phyloP scores from a whole-genome alignment of 768 basidiomycete genomes.

The Podaxis rugospora region DNA sequence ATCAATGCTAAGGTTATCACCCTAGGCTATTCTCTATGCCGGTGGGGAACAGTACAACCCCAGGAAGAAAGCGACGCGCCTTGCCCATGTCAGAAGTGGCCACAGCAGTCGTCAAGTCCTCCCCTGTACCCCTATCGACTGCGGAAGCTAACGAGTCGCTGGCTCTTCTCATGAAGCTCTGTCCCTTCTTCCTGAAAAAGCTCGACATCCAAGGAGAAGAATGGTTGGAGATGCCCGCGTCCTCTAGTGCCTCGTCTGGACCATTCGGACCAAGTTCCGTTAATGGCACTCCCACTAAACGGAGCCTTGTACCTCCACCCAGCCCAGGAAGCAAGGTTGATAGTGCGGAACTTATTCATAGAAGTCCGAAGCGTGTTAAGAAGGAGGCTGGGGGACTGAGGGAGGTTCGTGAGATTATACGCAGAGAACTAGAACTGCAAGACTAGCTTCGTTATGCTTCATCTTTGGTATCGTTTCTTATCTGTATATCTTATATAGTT shows the following conservation, averaged over 20 bases:
- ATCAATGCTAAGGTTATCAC: slow-evolving; percentile 4
- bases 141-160: slow-evolving; percentile 78
- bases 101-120: slow-evolving; percentile 72
- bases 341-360: slow-evolving; percentile 57
- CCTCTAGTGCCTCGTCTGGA: slow-evolving; percentile 21
- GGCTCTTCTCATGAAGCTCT: slow-evolving; percentile 57
- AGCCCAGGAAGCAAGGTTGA: slow-evolving; percentile 47
- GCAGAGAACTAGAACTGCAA: slow-evolving; percentile 69
- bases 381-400: slow-evolving; percentile 70
- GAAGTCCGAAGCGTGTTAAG: slow-evolving; percentile 72
- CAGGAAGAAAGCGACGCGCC: slow-evolving; percentile 65
- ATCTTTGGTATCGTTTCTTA: slow-evolving; percentile 20
- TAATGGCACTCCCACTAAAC: slow-evolving; percentile 39
- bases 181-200: slow-evolving; percentile 75
- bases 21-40: slow-evolving; percentile 72
- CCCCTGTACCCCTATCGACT: slow-evolving; percentile 72
- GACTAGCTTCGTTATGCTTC: slow-evolving; percentile 41
- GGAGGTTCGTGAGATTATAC: slow-evolving; percentile 78
- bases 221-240: slow-evolving; percentile 62
- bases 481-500: neutral
- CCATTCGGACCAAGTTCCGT: slow-evolving; percentile 12
- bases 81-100: slow-evolving; percentile 65
- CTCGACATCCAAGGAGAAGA: slow-evolving; percentile 56
- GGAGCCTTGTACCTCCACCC: slow-evolving; percentile 35
- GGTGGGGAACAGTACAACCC: slow-evolving; percentile 42